A percentile compares a stretch with the other conserved stretches of the same genome.
These are phyloP conservation scores for Edaphochlamys debaryana DNA, from an alignment of 139 green algal genomes.

Conservation along the genomic window DNA sequence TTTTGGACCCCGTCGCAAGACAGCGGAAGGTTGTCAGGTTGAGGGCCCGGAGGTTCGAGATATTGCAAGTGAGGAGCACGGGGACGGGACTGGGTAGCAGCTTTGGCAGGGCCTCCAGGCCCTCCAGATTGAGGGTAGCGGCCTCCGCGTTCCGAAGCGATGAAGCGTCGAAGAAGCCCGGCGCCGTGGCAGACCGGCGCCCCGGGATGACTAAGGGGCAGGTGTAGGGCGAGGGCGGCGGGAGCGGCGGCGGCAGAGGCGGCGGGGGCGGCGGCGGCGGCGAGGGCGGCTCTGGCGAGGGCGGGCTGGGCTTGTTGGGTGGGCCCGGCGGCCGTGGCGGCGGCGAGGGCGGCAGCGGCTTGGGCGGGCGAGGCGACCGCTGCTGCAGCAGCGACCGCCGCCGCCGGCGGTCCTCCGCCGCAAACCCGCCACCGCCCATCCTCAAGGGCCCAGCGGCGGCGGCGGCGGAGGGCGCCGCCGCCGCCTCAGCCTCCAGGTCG, in stretches of 20 bases:
- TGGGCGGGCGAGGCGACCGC: not conserved
- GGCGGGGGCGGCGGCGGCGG: not conserved
- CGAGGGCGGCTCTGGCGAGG: not conserved
- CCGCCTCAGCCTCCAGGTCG: no score
- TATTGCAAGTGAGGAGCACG: constrained; percentile 16
- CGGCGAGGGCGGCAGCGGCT: no score
- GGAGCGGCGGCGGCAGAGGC: not conserved
- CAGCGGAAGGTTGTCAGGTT: not conserved
- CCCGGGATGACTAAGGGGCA: constrained; percentile 22
- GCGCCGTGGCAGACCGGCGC: not conserved
- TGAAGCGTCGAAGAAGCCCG: constrained; percentile 11
- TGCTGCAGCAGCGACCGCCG: not conserved
- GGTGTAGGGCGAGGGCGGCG: constrained; percentile 29
- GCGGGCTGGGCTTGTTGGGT: not conserved
- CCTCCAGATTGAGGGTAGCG: not conserved
- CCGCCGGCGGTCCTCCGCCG: no score
- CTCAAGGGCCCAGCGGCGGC: no score
- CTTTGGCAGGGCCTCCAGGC: not conserved
- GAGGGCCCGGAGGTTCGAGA: not conserved
- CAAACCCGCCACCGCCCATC: no score
- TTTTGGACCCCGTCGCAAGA: not conserved
- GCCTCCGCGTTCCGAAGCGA: not conserved
- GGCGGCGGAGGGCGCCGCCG: no score
- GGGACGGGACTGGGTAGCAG: not conserved
- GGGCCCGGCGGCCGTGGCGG: not conserved